Evolutionary conservation across 331 rosid genomes (phyloP), one percentile per base, ranked within the genome.

Genomic region (Malus hybrid): DNA sequence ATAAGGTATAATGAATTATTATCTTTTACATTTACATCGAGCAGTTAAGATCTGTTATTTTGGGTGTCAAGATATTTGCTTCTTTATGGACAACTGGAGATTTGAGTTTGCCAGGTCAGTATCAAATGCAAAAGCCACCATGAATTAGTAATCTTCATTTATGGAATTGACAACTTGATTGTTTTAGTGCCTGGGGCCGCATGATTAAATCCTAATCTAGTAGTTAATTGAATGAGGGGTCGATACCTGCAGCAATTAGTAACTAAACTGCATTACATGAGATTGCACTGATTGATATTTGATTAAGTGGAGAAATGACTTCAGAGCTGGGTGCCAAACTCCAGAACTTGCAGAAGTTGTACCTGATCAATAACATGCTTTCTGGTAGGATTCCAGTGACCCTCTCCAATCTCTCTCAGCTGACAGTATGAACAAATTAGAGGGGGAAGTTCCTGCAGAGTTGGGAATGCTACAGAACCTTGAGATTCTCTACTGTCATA

Each of bases 331-430:
- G 70, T 56, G 28, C 74, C 36, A 73, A 66, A 36, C 71, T 79
- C 65, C 67, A 57, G 66, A 79, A 79, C 48, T 46, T 79, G 57
- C 75, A 79, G 68, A 73, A 15, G 52, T n/a, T 79, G 70, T 79
- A 67, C 56, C 7, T 73, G 69, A 8, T 12, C 10, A 34, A 4
- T 0, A 79, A 79, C 70, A 59, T 32, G 39, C 32, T 79, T 57
- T 73, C 75, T 22, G 83, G 79, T 61, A 79, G 34, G 48, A 79
- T 73, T 68, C 83, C 83, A 13, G 79, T 34, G 24, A 67, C 32
- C 48, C 75, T 79, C 55, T 59, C 75, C 65, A 79, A 79, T 79
- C 79, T 79, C 62, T 79, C 83, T 59, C 79, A 61, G 75, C 79
- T 79, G 64, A 73, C 44, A 79, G 83, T 20, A 13, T 79, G 20